Evolutionary conservation across 495 filamentous ascomycete genomes (phyloP), one percentile per base, ranked within the genome.

Genomic region (Aspergillus wentii): DNA sequence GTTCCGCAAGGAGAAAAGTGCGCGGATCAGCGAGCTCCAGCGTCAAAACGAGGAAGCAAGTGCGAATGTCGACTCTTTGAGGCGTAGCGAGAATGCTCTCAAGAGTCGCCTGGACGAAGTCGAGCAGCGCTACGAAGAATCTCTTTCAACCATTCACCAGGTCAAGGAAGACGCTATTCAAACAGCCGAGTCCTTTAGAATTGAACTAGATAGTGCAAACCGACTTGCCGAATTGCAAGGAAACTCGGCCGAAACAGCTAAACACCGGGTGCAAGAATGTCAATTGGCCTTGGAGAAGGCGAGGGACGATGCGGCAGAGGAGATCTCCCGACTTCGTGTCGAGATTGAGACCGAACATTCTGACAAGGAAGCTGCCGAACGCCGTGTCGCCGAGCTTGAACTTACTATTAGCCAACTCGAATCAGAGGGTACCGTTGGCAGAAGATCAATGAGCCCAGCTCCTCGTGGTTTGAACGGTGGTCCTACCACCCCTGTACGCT

Each of bases 1-100:
- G 46, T 94, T 85, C 68, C 80, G 94, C 39, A 97, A 95, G 50
- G 92, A 99, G 56, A 97, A 96, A 71, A 80, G 81, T 48, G 77
- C 86, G 1, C 81, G 85, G 14, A 84, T 96, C 47, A 68, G 87
- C 8, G 85, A 91, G 52, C 78, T 99, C 19, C 86, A 96, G 55
- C 85, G 87, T 11, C 76, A 83, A 33, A 86, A 90, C 46, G 91
- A 96, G 39, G 91, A 97, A 46, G 78, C 83, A 17, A 79, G 69
- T 43, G 78, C 80, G 7, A 83, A 64, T 7, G 72, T 90, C 29
- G 87, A 94, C 35, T 79, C 82, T 8, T 70, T 92, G 3, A 79
- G 82, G 41, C 79, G 83, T 13, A 88, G 78, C 29, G 87, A 95
- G 57, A 82, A 87, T 38, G 75, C 76, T 14, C 74, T 95, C 31